These are phyloP conservation scores for Penicillium pancosmium DNA, from an alignment of 495 filamentous ascomycete genomes.

Conservation along the genomic window DNA sequence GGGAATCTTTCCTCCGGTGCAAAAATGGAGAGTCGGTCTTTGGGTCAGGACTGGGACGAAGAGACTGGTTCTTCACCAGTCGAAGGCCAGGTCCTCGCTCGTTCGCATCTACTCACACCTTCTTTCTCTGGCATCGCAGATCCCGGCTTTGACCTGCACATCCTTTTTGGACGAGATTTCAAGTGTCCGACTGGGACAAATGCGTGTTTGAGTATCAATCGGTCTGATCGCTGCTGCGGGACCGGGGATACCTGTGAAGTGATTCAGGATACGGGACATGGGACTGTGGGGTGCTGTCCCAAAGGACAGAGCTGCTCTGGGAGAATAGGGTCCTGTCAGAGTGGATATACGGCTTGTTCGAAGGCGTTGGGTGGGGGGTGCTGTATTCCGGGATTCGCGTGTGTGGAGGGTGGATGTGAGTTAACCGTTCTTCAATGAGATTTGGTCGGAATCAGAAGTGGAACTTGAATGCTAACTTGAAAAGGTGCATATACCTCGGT, in stretches of 20 bases:
- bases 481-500: conserved; percentile 49
- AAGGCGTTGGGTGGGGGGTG: conserved; percentile 78
- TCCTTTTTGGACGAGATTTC: conserved; percentile 53
- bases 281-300: conserved; percentile 86
- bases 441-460: not conserved
- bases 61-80: conserved; percentile 11
- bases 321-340: conserved; percentile 61
- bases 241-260: conserved; percentile 66
- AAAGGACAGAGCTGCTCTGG: conserved; percentile 68
- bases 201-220: conserved; percentile 67
- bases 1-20: not conserved
- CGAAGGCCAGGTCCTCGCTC: conserved; percentile 16
- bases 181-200: conserved; percentile 72
- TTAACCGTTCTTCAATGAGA: conserved; percentile 13
- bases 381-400: conserved; percentile 80
- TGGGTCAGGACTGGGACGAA: not conserved
- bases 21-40: not conserved
- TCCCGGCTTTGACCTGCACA: not conserved
- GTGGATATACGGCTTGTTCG: conserved; percentile 69
- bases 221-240: conserved; percentile 77
- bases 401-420: conserved; percentile 81
- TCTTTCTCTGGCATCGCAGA: conserved; percentile 40
- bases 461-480: conserved; percentile 1
- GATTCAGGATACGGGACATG: conserved; percentile 72
- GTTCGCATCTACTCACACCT: conserved; percentile 38